Percentiles rank a stretch among this genome's conserved stretches.
These are phyloP conservation scores for Gaultheria prostrata DNA, from an alignment of 148 eudicot genomes.

Conservation along the genomic window DNA sequence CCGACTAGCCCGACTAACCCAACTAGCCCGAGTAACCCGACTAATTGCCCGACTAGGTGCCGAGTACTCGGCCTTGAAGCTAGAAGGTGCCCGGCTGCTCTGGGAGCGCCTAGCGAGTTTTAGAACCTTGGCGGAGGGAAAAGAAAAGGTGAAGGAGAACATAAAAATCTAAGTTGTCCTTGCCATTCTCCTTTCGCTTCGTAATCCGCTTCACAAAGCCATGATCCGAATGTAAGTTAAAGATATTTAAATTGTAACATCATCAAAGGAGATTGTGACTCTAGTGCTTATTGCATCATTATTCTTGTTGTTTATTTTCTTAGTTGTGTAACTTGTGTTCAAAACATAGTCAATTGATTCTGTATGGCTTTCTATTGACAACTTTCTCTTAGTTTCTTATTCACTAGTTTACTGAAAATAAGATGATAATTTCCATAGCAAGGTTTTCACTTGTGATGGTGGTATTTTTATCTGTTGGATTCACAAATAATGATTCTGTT, in stretches of 20 bases:
- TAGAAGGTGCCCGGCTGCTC: too few relatives aligned
- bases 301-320: background rate
- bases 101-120: too few relatives aligned
- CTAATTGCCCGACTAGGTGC: too few relatives aligned
- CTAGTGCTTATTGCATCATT: background rate
- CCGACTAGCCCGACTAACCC: too few relatives aligned
- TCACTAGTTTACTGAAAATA: background rate
- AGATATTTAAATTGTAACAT: background rate
- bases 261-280: background rate
- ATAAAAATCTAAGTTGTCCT: background rate
- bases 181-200: background rate
- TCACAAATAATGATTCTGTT: background rate
- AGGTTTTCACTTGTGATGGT: background rate
- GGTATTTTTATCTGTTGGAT: background rate
- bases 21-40: too few relatives aligned
- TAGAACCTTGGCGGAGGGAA: background rate
- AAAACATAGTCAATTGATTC: background rate
- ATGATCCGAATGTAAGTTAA: background rate
- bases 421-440: background rate
- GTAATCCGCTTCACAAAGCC: background rate
- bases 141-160: background rate
- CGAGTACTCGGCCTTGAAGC: too few relatives aligned
- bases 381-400: background rate
- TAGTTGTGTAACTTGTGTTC: background rate
- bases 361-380: background rate